These are phyloP conservation scores for Acorus calamus DNA, from an alignment of 106 monocot genomes.

Conservation along the genomic window DNA sequence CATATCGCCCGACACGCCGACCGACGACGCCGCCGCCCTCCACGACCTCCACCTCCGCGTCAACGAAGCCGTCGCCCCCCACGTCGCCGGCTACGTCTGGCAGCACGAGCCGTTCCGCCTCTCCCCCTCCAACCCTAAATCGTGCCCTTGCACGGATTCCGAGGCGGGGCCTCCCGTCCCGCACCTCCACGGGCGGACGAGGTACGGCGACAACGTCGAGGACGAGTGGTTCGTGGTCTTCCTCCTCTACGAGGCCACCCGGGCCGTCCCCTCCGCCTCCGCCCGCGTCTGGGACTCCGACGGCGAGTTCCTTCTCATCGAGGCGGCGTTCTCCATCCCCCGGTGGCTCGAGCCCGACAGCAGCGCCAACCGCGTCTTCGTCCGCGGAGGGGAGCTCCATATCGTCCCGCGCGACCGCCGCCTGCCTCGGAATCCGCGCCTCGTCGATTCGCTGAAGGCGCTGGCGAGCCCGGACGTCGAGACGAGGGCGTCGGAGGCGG, in stretches of 20 bases:
- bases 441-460: constrained; percentile 33
- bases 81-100: constrained; percentile 52
- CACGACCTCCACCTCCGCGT: constrained; percentile 25
- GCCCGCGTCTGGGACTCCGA: constrained; percentile 73
- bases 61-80: constrained; percentile 15
- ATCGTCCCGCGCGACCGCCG: constrained; percentile 35
- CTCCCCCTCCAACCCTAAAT: constrained; percentile 12
- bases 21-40: constrained; percentile 17
- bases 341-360: constrained; percentile 63
- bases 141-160: constrained; percentile 17
- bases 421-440: constrained; percentile 8
- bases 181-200: constrained; percentile 66
- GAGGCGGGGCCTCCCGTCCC: constrained; percentile 25
- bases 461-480: constrained; percentile 20
- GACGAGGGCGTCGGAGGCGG: constrained; percentile 41
- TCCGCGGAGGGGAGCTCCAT: constrained; percentile 57
- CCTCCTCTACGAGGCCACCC: constrained; percentile 53
- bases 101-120: constrained; percentile 65
- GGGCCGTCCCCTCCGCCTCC: constrained; percentile 33
- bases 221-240: constrained; percentile 91
- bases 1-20: constrained; percentile 11
- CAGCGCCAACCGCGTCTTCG: constrained; percentile 60
- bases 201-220: constrained; percentile 76
- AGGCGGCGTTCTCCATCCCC: constrained; percentile 73
- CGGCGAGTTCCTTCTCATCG: constrained; percentile 94